Percentiles rank a stretch among this genome's conserved stretches.
Conservation (phyloP, 371 early-diverging fungal genomes). For the Dinochytrium kinnereticum region DNA sequence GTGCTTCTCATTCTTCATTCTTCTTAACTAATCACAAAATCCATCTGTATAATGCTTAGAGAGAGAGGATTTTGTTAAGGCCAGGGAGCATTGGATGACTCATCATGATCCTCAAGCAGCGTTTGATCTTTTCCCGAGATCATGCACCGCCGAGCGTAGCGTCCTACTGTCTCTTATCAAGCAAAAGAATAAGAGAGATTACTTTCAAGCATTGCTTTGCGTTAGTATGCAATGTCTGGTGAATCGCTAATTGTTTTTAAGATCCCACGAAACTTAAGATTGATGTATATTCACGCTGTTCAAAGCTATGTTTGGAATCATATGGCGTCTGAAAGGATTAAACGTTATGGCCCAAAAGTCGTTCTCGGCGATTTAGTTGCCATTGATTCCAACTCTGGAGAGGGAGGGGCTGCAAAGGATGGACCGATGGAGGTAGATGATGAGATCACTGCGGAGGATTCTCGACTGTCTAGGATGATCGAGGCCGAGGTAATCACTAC, state of each 20-base stretch:
- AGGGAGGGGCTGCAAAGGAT: constrained; percentile 7
- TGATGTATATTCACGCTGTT: constrained; percentile 97
- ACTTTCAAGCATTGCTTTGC: constrained; percentile 66
- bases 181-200: constrained; percentile 48
- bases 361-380: constrained; percentile 86
- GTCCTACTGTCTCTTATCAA: constrained; percentile 53
- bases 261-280: constrained; percentile 84
- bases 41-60: too few relatives aligned
- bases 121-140: constrained; percentile 69
- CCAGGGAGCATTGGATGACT: constrained; percentile 73
- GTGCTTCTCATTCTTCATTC: too few relatives aligned
- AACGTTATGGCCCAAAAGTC: constrained; percentile 71
- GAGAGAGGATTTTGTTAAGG: constrained; percentile 59
- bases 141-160: constrained; percentile 74
- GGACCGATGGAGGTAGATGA: constrained; percentile 32
- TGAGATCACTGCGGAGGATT: constrained; percentile 28
- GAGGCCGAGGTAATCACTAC: constrained; percentile 58
- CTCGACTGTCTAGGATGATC: constrained; percentile 26
- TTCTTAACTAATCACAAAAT: too few relatives aligned
- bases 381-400: constrained; percentile 5
- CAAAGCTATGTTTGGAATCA: constrained; percentile 97
- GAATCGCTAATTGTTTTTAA: constrained; percentile 24
- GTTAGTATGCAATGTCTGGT: constrained; percentile 44
- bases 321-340: constrained; percentile 78
- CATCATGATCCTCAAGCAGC: constrained; percentile 67